Evolutionary conservation across 2,329 filamentous ascomycete genomes (phyloP).

Genomic region (Fusarium avenaceum): DNA sequence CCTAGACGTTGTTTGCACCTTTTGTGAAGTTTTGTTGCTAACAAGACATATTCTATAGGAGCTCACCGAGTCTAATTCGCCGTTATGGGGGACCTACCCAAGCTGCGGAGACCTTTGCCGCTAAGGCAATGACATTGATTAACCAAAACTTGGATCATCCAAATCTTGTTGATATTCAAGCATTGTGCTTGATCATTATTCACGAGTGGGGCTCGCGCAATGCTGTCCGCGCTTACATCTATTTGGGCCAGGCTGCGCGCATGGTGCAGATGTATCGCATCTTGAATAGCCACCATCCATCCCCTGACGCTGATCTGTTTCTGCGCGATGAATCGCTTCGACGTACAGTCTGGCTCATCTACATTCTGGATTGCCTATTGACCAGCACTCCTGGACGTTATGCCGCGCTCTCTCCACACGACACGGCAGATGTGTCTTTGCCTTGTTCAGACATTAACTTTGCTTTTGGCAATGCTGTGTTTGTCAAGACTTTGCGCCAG

Average conservation of each 20-base stretch:
- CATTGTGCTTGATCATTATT: constrained; percentile 71
- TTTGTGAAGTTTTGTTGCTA: constrained; percentile 23
- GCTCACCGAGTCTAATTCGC: constrained; percentile 68
- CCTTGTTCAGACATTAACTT: constrained; percentile 74
- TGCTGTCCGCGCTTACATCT: constrained; percentile 73
- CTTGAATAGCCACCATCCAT: constrained; percentile 66
- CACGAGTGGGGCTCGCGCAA: constrained; percentile 74
- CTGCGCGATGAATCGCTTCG: constrained; percentile 72
- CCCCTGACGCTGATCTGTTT: constrained; percentile 68
- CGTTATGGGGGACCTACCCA: constrained; percentile 69
- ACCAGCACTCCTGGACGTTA: constrained; percentile 73
- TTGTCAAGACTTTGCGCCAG: constrained; percentile 67
- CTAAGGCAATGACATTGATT: constrained; percentile 69
- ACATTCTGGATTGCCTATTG: constrained; percentile 73
- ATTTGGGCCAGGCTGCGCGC: constrained; percentile 72
- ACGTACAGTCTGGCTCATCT: constrained; percentile 72
- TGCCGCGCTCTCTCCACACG: constrained; percentile 67
- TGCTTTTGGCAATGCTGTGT: constrained; percentile 71
- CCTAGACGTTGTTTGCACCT: neutral
- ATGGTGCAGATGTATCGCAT: constrained; percentile 76
- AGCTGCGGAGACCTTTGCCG: constrained; percentile 71
- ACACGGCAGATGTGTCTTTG: constrained; percentile 68
- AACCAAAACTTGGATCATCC: constrained; percentile 72
- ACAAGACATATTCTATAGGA: constrained; percentile 55
- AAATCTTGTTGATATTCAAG: constrained; percentile 71